Percentiles rank a stretch among this genome's conserved stretches.
Evolutionary conservation across 331 rosid genomes (phyloP).

Genomic region (Prunus yedoensis): DNA sequence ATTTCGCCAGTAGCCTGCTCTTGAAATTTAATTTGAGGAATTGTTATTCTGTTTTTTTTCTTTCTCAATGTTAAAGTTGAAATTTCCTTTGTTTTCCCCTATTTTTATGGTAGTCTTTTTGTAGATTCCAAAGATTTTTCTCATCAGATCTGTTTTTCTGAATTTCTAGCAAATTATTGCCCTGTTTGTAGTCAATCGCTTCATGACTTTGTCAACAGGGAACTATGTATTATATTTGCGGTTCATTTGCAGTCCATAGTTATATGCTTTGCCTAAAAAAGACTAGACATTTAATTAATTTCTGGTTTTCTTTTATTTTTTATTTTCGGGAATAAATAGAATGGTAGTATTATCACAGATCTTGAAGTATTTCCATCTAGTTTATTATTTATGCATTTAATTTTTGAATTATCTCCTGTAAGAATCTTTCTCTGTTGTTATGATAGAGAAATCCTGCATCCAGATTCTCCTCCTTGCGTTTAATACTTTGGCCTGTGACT

Average conservation of each 20-base stretch:
- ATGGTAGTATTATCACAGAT: neutral
- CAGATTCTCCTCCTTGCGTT: neutral
- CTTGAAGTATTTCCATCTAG: too few relatives aligned
- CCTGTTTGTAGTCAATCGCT: neutral
- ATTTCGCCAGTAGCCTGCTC: neutral
- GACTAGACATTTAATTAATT: too few relatives aligned
- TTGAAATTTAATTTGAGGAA: neutral
- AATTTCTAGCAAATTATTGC: neutral
- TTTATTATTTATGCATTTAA: too few relatives aligned
- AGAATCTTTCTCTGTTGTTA: neutral
- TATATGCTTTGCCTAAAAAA: too few relatives aligned
- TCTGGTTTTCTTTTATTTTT: neutral
- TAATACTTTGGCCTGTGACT: neutral
- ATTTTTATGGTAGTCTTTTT: neutral
- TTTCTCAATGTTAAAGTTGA: neutral
- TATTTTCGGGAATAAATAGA: neutral
- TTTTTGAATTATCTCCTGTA: neutral
- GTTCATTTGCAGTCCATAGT: neutral
- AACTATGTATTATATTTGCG: neutral
- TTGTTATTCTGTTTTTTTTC: neutral
- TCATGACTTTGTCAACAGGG: neutral
- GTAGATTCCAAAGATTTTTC: neutral
- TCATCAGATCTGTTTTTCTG: slow-evolving; percentile 16
- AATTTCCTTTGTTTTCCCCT: neutral
- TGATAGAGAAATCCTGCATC: neutral